Base-by-base conservation (phyloP, 495 filamentous ascomycete genomes). In the Poronia punctata region DNA sequence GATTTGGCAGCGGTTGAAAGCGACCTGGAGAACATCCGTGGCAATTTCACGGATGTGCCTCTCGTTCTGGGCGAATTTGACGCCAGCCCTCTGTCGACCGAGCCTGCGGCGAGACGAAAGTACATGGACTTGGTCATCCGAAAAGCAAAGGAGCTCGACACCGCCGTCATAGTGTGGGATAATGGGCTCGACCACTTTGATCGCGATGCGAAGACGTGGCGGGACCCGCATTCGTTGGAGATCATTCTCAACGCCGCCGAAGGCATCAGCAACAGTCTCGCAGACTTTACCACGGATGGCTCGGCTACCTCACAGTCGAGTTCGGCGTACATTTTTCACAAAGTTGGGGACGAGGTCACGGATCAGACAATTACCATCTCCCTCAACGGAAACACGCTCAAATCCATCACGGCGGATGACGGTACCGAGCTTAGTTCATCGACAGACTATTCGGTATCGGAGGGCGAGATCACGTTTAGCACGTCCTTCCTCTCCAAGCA, bases 1-100 rank as follows among this genome's bases (percentile, higher is more conserved):
- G 77, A 82, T 46, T 74, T 76, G 49, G 54, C 64, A 7, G 24
- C 59, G 18, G 48, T 80, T 4, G 57, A 64, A n/a, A 54, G 66
- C 7, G 77, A 78, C 40, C 65, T 82, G 33, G 49, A 66, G 9
- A 47, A 63, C 15, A 54, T 80, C 4, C 66, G 72, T 4, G 63
- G 57, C 11, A 77, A 76, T 43, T 75, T 75, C 49, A 74, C 68
- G 23, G 49, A 70, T 24, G 58, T 78, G 1, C 78, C 77, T 4
- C 54, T 79, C 3, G 45, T 80, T 4, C 53, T 82, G 14, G 75
- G 78, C n/a, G 78, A 82, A 62, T 83, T 67, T 46, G 64, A 70
- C 42, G 70, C 73, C 11, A 65, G 65, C 36, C 70, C 66, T 14
- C 5, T 34, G 2, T 32, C 18, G 25, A 44, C 41, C 0, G 78